Conservation (phyloP, 495 filamentous ascomycete species). For the Margaritispora aquatica region DNA sequence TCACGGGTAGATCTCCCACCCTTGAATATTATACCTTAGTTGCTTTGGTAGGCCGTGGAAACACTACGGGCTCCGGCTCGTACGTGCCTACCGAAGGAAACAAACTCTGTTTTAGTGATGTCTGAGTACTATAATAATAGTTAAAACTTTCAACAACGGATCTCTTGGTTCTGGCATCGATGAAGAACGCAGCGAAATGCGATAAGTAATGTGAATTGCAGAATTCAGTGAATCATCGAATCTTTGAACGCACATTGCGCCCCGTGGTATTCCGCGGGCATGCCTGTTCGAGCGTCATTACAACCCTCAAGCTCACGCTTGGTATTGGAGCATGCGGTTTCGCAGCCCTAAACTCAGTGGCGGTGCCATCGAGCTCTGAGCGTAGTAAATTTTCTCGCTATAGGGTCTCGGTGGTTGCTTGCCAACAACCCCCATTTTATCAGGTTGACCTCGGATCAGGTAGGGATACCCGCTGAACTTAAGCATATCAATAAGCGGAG, state of each 20-base stretch:
- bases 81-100: conserved; percentile 31
- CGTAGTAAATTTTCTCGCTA: conserved; percentile 36
- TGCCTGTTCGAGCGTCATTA: conserved; percentile 62
- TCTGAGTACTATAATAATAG: conserved; percentile 33
- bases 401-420: conserved; percentile 34
- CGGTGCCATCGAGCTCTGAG: conserved; percentile 35
- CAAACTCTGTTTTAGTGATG: conserved; percentile 26
- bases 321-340: conserved; percentile 37
- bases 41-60: conserved; percentile 2
- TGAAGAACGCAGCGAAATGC: conserved; percentile 69
- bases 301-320: conserved; percentile 41
- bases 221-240: conserved; percentile 71
- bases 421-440: conserved; percentile 48
- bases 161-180: conserved; percentile 69
- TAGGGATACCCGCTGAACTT: conserved; percentile 68
- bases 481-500: conserved; percentile 73
- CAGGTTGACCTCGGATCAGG: conserved; percentile 60
- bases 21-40: background rate
- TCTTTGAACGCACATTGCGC: conserved; percentile 69
- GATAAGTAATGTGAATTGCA: conserved; percentile 72
- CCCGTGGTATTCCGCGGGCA: conserved; percentile 57
- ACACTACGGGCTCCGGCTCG: background rate
- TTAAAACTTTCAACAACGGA: conserved; percentile 69
- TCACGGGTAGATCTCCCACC: background rate
- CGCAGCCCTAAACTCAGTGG: conserved; percentile 39